These are phyloP conservation scores for Aureobasidium zeae DNA, from an alignment of 2,329 filamentous ascomycete genomes.

Conservation along the genomic window DNA sequence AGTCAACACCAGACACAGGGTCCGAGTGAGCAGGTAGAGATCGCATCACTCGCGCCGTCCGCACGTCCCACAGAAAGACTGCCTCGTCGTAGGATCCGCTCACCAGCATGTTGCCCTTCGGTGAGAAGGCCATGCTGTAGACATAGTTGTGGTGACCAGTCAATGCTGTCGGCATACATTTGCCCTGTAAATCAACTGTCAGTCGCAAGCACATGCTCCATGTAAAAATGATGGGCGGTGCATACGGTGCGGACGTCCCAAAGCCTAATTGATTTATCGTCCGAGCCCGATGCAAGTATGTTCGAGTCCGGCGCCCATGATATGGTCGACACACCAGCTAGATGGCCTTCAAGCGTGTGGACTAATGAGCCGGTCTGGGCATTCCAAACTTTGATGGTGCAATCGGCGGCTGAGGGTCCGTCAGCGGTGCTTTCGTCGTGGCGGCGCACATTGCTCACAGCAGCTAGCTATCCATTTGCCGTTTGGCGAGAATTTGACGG, in stretches of 20 bases:
- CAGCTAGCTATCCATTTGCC: slow-evolving; percentile 82
- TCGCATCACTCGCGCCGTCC: slow-evolving; percentile 78
- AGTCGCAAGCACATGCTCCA: no score
- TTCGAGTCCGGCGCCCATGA: slow-evolving; percentile 90
- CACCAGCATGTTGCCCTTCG: slow-evolving; percentile 93
- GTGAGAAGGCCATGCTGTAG: slow-evolving; percentile 89
- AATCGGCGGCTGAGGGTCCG: slow-evolving; percentile 55
- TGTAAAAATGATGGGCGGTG: no score
- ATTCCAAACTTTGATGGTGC: slow-evolving; percentile 86
- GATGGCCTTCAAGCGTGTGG: slow-evolving; percentile 84
- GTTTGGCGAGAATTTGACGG: slow-evolving; percentile 85
- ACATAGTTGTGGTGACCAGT: slow-evolving; percentile 94
- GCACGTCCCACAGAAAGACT: slow-evolving; percentile 92
- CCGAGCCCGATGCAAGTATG: slow-evolving; percentile 80
- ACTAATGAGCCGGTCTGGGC: slow-evolving; percentile 66
- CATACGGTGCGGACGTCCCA: slow-evolving; percentile 61
- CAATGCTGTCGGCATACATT: slow-evolving; percentile 52
- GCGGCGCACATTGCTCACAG: slow-evolving; percentile 38
- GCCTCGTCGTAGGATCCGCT: slow-evolving; percentile 96
- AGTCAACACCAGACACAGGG: slow-evolving; percentile 87
- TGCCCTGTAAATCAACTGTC: no score
- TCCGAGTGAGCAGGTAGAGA: slow-evolving; percentile 90
- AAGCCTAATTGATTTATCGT: slow-evolving; percentile 90
- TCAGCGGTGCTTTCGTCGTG: not conserved
- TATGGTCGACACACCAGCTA: slow-evolving; percentile 84